These are phyloP conservation scores for Globisporangium nodosum DNA, from an alignment of 352 stramenopile genomes.

Conservation along the genomic window DNA sequence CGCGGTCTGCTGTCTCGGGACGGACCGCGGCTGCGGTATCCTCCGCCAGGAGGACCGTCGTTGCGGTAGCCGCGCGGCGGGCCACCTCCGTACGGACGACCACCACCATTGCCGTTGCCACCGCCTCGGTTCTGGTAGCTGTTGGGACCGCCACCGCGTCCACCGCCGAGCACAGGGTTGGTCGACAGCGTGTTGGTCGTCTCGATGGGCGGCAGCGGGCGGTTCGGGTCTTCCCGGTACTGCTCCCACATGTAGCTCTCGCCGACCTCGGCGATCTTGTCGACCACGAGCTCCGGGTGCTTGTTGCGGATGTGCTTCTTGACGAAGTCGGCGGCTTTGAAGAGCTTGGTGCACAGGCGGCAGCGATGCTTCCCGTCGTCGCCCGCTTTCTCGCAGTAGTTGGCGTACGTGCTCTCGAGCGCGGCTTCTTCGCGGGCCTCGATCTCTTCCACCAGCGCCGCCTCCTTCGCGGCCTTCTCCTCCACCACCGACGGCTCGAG, in stretches of 20 bases:
- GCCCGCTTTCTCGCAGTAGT: conserved; percentile 79
- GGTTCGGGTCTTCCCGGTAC: conserved; percentile 77
- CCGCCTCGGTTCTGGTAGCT: conserved; percentile 21
- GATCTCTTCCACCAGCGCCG: conserved; percentile 68
- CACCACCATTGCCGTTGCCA: conserved; percentile 23
- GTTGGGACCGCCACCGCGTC: conserved; percentile 34
- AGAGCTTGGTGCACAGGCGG: conserved; percentile 82
- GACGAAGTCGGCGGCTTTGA: conserved; percentile 85
- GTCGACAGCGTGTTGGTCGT: conserved; percentile 59
- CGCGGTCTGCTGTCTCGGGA: conserved; percentile 40
- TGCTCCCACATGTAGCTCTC: conserved; percentile 88
- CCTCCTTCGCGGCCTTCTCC: conserved; percentile 46
- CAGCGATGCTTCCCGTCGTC: conserved; percentile 81
- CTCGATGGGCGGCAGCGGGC: conserved; percentile 67
- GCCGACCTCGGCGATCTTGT: conserved; percentile 75
- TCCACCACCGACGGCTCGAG: conserved; percentile 40
- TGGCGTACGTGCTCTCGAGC: conserved; percentile 69
- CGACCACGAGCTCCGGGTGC: conserved; percentile 74
- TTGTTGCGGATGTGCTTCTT: conserved; percentile 89
- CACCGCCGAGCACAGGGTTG: conserved; percentile 47
- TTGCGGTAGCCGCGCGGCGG: conserved; percentile 39
- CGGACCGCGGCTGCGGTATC: conserved; percentile 45
- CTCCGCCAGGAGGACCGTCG: conserved; percentile 25
- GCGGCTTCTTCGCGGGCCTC: conserved; percentile 65
- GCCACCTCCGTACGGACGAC: conserved; percentile 20